These are phyloP conservation scores for Asterella californica DNA, from an alignment of 225 moss, liverwort and hornwort species.

Conservation along the genomic window DNA sequence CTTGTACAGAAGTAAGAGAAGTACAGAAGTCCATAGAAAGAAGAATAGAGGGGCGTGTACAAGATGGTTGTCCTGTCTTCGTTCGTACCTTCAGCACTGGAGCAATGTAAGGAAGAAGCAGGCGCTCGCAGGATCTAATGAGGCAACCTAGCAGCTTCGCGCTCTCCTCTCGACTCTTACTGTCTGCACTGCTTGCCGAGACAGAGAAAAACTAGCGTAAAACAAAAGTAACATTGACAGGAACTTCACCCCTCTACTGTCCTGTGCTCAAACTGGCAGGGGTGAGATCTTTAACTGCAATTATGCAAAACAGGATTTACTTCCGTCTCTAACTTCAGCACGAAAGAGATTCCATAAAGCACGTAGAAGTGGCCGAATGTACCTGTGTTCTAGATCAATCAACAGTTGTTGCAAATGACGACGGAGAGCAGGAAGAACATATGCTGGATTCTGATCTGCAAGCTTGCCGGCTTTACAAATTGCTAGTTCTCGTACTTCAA, in stretches of 20 bases:
- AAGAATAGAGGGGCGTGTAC: neutral
- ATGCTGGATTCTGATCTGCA: conserved; percentile 89
- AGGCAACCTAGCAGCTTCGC: conserved; percentile 93
- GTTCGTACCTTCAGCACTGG: conserved; percentile 73
- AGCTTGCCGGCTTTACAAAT: conserved; percentile 89
- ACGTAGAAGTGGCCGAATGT: neutral
- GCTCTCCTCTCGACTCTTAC: conserved; percentile 96
- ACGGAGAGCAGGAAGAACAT: conserved; percentile 96
- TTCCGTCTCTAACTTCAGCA: neutral
- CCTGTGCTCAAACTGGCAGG: neutral
- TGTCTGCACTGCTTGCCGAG: conserved; percentile 68
- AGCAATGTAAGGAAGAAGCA: conserved; percentile 84
- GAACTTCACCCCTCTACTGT: neutral
- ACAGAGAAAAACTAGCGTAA: neutral
- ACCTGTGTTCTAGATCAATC: conserved; percentile 81
- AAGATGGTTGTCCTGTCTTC: neutral
- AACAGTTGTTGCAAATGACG: conserved; percentile 89
- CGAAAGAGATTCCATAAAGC: neutral
- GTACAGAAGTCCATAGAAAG: no score
- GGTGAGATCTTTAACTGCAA: no score
- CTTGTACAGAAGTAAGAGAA: no score
- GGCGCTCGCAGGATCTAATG: conserved; percentile 90
- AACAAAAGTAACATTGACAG: neutral
- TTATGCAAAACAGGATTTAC: neutral
- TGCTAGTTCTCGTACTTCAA: conserved; percentile 89